Conservation (phyloP, 1,284 basidiomycete genomes). For the Sparassis latifolia region DNA sequence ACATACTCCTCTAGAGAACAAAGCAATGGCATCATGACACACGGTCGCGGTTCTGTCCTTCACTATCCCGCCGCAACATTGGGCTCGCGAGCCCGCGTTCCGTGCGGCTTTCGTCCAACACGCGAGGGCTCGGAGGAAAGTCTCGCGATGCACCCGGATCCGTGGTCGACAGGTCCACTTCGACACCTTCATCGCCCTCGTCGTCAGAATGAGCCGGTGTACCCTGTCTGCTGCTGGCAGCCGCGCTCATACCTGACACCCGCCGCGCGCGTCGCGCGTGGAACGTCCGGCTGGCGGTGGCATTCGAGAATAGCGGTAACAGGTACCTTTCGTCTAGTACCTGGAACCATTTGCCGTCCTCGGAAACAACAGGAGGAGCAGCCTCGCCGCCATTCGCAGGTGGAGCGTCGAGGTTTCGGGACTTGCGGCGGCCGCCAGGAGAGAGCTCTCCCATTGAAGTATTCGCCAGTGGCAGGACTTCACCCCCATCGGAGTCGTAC, state of each 20-base stretch:
- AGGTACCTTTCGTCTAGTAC: constrained; percentile 92
- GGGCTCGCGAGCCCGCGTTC: constrained; percentile 55
- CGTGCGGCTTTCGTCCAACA: constrained; percentile 44
- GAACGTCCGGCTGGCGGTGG: constrained; percentile 84
- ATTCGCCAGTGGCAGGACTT: constrained; percentile 71
- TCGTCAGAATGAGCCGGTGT: constrained; percentile 54
- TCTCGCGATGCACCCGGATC: constrained; percentile 5
- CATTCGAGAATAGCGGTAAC: constrained; percentile 91
- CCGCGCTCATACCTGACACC: constrained; percentile 20
- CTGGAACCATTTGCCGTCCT: constrained; percentile 93
- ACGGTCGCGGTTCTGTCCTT: constrained; percentile 22
- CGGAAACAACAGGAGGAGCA: constrained; percentile 20
- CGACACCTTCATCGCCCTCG: constrained; percentile 26
- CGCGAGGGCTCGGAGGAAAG: constrained; percentile 25
- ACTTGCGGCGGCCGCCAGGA: constrained; percentile 12
- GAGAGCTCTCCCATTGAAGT: constrained; percentile 24
- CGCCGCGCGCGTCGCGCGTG: constrained; percentile 70
- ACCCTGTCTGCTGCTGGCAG: constrained; percentile 27
- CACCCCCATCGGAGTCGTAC: constrained; percentile 68
- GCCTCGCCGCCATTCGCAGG: constrained; percentile 12
- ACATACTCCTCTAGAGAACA: background rate
- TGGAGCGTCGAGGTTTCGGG: constrained; percentile 10
- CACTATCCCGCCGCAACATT: constrained; percentile 39
- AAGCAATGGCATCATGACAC: constrained; percentile 8
- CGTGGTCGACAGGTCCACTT: constrained; percentile 32